phyloP scores from a whole-genome alignment of 345 rosid species.

The Microthlaspi erraticum region DNA sequence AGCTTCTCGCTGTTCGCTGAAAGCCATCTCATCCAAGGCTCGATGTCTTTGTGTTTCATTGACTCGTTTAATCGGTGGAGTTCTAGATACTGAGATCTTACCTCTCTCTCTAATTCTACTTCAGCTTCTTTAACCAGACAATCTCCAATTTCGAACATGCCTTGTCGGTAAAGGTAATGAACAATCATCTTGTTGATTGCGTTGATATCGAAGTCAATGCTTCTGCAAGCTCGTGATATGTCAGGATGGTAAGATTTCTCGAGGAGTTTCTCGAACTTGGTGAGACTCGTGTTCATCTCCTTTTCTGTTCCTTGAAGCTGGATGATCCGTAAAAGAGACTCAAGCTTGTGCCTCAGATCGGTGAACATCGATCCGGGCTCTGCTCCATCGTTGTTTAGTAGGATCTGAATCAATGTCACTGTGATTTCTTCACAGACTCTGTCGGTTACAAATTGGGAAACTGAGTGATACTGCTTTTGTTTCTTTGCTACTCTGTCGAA shows the following conservation, averaged over 20 bases:
- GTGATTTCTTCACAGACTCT: constrained; percentile 55
- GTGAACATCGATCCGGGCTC: constrained; percentile 43
- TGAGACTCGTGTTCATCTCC: constrained; percentile 54
- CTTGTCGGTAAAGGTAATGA: constrained; percentile 69
- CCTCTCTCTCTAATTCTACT: constrained; percentile 50
- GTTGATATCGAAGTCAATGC: constrained; percentile 60
- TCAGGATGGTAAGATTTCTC: constrained; percentile 67
- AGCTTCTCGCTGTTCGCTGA: constrained; percentile 57
- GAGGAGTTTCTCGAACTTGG: constrained; percentile 63
- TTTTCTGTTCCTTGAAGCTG: constrained; percentile 68
- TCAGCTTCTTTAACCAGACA: constrained; percentile 66
- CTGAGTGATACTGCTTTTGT: constrained; percentile 62
- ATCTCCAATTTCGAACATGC: constrained; percentile 84
- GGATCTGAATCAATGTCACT: constrained; percentile 54
- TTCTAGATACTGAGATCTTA: constrained; percentile 62
- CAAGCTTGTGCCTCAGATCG: constrained; percentile 62
- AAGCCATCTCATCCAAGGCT: constrained; percentile 84
- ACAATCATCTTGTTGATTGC: constrained; percentile 67
- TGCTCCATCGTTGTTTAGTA: constrained; percentile 35
- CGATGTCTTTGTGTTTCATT: constrained; percentile 54
- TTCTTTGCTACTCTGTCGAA: constrained; percentile 69
- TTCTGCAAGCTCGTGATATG: constrained; percentile 71
- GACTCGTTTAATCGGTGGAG: constrained; percentile 63
- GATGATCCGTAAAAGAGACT: constrained; percentile 47
- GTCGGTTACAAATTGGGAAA: constrained; percentile 56